Percentiles rank a stretch among this genome's conserved stretches.
phyloP scores from a whole-genome alignment of 2,329 filamentous ascomycete genomes.

The Scleromitrula shiraiana region DNA sequence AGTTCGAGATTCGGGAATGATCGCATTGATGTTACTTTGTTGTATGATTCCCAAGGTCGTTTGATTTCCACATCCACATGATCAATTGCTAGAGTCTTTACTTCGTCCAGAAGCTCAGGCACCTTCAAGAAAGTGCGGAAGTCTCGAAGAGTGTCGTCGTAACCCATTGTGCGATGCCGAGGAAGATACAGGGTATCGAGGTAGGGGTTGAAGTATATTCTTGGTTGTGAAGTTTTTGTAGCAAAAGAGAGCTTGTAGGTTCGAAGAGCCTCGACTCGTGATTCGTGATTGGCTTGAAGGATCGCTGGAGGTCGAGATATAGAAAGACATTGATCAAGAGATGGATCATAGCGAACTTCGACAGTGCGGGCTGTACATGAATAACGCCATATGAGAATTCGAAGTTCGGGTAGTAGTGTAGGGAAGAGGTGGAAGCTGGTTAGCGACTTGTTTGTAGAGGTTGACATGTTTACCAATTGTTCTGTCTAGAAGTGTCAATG shows the following conservation, averaged over 20 bases:
- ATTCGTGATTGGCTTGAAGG: constrained; percentile 36
- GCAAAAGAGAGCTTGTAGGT: constrained; percentile 32
- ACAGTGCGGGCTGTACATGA: constrained; percentile 21
- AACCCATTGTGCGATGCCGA: constrained; percentile 31
- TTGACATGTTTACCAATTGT: neutral
- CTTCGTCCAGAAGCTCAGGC: constrained; percentile 28
- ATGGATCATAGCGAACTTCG: constrained; percentile 30
- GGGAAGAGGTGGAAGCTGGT: constrained; percentile 22
- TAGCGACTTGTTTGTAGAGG: neutral
- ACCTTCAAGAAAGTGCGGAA: constrained; percentile 32
- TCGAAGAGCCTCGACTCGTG: constrained; percentile 35
- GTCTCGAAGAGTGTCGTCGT: constrained; percentile 32
- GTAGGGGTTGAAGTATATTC: constrained; percentile 26
- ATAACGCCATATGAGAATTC: constrained; percentile 24
- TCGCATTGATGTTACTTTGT: constrained; percentile 39
- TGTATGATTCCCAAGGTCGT: constrained; percentile 43
- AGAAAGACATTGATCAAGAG: constrained; percentile 28
- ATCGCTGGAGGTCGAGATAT: constrained; percentile 34
- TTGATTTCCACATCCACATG: constrained; percentile 37
- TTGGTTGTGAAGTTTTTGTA: constrained; percentile 27
- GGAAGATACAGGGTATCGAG: constrained; percentile 26
- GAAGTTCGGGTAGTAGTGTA: constrained; percentile 23
- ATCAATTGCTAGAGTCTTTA: constrained; percentile 38
- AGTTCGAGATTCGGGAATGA: constrained; percentile 32
- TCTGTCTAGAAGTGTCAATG: neutral